Evolutionary conservation across 306 rosid species (phyloP).

Genomic region (Mucuna pruriens): DNA sequence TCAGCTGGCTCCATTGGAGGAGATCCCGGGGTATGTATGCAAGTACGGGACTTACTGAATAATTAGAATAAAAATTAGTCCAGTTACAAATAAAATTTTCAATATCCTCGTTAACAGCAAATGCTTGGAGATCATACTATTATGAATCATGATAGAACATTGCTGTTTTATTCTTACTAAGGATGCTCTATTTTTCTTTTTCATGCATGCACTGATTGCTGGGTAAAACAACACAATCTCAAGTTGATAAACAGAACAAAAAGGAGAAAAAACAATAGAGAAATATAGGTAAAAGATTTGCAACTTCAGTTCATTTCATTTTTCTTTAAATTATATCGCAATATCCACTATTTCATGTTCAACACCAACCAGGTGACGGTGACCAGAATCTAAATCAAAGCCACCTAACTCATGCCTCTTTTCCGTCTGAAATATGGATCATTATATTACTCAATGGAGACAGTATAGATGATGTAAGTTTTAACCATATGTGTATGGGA

Average conservation of each 20-base stretch:
- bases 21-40: slow-evolving; percentile 84
- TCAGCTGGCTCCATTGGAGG: slow-evolving; percentile 83
- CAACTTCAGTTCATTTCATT: not conserved
- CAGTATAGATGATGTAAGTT: not conserved
- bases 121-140: not conserved
- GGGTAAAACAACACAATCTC: slow-evolving; percentile 3
- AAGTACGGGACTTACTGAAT: slow-evolving; percentile 87
- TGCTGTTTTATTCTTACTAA: not conserved
- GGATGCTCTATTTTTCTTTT: not conserved
- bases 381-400: not conserved
- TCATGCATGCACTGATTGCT: not conserved
- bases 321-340: not conserved
- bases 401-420: not conserved
- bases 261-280: not conserved
- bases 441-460: not conserved
- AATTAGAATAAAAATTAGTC: slow-evolving; percentile 15
- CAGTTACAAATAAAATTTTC: slow-evolving; percentile 31
- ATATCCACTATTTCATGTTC: not conserved
- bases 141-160: slow-evolving; percentile 6
- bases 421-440: not conserved
- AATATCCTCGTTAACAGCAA: not conserved
- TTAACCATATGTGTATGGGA: not conserved
- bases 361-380: not conserved
- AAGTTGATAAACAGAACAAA: slow-evolving; percentile 9
- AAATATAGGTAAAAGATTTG: not conserved